Percentiles rank a stretch among this genome's conserved stretches.
Conservation (phyloP, 768 basidiomycete genomes). For the Candolleomyces aberdarensis region DNA sequence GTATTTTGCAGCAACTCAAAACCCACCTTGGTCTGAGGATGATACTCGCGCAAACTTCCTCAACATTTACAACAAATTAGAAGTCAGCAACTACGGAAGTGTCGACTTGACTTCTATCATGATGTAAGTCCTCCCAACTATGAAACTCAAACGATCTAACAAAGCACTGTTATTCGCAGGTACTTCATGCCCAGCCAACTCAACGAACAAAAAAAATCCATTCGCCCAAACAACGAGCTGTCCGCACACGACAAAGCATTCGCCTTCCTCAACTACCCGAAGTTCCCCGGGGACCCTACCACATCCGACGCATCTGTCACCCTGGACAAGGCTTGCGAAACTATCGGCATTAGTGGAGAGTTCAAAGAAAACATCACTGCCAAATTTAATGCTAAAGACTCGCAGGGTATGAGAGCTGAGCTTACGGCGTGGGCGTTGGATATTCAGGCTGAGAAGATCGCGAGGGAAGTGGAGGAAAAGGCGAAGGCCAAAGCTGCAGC, state of each 20-base stretch:
- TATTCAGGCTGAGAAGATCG: too few species aligned
- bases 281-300: not conserved
- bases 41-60: conserved; percentile 11
- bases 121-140: conserved; percentile 10
- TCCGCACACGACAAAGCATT: conserved; percentile 15
- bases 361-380: too few species aligned
- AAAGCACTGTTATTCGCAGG: too few species aligned
- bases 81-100: conserved; percentile 13
- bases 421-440: too few species aligned
- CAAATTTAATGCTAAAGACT: too few species aligned
- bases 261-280: conserved; percentile 17
- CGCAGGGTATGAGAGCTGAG: too few species aligned
- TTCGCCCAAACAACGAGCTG: conserved; percentile 13
- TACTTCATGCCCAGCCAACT: conserved; percentile 17
- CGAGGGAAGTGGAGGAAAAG: too few species aligned
- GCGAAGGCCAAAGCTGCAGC: too few species aligned
- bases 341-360: too few species aligned
- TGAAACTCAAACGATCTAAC: not conserved
- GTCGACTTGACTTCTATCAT: conserved; percentile 16
- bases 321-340: too few species aligned
- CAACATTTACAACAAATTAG: conserved; percentile 9
- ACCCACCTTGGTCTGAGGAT: conserved; percentile 5
- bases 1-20: conserved; percentile 9
- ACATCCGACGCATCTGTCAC: too few species aligned
- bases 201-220: conserved; percentile 7